These are phyloP conservation scores for Xerocomus spinulosus DNA, from an alignment of 768 basidiomycete genomes.

Conservation along the genomic window DNA sequence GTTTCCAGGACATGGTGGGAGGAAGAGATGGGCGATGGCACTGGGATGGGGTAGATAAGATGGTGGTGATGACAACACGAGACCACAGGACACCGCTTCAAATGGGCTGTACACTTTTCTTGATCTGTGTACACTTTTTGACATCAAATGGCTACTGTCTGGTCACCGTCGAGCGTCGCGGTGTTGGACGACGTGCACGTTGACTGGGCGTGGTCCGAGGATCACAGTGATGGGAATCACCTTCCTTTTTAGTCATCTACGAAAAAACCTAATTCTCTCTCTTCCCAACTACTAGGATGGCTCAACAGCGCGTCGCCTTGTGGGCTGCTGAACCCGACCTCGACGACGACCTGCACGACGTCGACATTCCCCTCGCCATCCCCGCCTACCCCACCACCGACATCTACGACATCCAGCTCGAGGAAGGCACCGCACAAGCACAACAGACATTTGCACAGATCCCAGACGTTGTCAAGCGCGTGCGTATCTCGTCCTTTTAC, in stretches of 20 bases:
- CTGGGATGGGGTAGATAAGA: constrained; percentile 8
- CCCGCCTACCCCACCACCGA: constrained; percentile 26
- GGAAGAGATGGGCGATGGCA: constrained; percentile 1
- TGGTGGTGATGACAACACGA: neutral
- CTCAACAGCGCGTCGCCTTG: constrained; percentile 59
- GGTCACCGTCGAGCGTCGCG: too few species aligned
- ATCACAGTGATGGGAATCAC: constrained; percentile 13
- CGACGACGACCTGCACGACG: constrained; percentile 69
- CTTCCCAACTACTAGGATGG: too few species aligned
- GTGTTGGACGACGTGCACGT: too few species aligned
- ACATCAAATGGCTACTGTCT: too few species aligned
- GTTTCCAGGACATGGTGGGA: constrained; percentile 53
- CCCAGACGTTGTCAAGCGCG: constrained; percentile 85
- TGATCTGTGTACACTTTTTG: too few species aligned
- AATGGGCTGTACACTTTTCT: too few species aligned
- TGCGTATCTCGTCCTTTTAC: constrained; percentile 24
- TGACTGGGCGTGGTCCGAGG: too few species aligned
- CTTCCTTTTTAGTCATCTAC: constrained; percentile 10
- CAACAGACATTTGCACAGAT: constrained; percentile 74
- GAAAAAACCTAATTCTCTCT: too few species aligned
- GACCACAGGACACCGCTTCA: too few species aligned
- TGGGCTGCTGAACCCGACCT: constrained; percentile 80
- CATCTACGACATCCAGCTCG: constrained; percentile 46
- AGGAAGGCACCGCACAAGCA: constrained; percentile 47
- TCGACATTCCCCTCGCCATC: constrained; percentile 46